Base-by-base conservation (phyloP, 2,329 filamentous ascomycete species). In the Myriosclerotinia duriaeana region DNA sequence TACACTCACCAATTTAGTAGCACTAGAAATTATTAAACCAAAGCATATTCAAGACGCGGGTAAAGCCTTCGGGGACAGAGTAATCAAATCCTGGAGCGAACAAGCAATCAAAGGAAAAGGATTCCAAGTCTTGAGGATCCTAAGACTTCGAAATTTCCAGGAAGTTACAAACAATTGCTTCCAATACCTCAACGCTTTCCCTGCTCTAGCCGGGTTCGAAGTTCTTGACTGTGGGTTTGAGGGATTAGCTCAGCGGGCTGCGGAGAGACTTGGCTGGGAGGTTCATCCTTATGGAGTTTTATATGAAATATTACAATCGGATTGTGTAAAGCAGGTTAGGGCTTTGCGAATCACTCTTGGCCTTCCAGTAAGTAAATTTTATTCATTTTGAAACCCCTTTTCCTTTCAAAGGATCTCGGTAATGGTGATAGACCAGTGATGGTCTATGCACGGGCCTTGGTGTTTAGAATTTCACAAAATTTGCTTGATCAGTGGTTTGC, bases 31-130 rank as follows among this genome's bases (percentile, higher is more conserved):
- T 30, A 66, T 73, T 11, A 70, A 69, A 26, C 59, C 52, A 12
- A n/a, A 12, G 17, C 53, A 40, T 3, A 2, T 26, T 30, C n/a
- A 34, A 7, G 46, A 40, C 48, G 11, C n/a, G 34, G 56, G 30
- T 15, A 53, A 53, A 52, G 36, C 20, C 40, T 69, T 77, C 22
- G 67, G 67, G 30, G 75, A 77, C 7, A 26, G 62, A 40, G 53
- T 77, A 8, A 55, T 78, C n/a, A 70, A 74, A 64, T 71, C 74
- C 12, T 78, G 76, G 76, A 68, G 70, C 54, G 54, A 70, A 46
- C 68, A 70, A 52, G 75, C 74, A 14, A 44, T 59, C 12, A 69
- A 72, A 22, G 67, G 72, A 9, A 71, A 69, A 1, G 70, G 71
- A 3, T 78, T 78, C 40, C 66, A 68, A 2, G 70, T 76, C 11